A percentile compares a stretch with the other conserved stretches of the same genome.
Conservation (phyloP, 2,329 filamentous ascomycete species). For the Lecanoromycetidae sp. region DNA sequence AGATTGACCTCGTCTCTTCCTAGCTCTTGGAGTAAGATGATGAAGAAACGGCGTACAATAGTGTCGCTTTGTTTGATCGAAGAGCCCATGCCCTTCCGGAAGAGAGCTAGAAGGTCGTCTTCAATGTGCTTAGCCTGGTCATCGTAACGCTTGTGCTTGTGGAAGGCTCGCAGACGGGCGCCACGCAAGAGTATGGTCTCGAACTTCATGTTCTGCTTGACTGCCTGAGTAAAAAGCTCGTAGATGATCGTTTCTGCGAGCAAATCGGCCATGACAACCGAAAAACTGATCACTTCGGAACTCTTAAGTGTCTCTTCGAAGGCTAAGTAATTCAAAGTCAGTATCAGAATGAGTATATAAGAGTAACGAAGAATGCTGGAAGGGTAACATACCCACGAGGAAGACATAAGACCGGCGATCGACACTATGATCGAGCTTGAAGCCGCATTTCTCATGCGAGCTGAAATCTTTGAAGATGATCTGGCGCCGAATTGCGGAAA, state of each 20-base stretch:
- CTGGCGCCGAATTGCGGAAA: conserved; percentile 39
- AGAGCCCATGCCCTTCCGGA: conserved; percentile 25
- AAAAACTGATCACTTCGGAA: conserved; percentile 25
- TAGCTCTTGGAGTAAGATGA: conserved; percentile 25
- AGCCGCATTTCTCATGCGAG: conserved; percentile 16
- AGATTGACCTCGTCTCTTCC: conserved; percentile 24
- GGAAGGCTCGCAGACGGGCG: conserved; percentile 14
- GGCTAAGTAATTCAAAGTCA: too few species aligned
- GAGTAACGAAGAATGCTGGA: too few species aligned
- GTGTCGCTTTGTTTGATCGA: conserved; percentile 15
- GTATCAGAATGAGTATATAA: too few species aligned
- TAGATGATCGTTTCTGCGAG: conserved; percentile 32
- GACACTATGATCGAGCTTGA: conserved; percentile 26
- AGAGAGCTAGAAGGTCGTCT: conserved; percentile 27
- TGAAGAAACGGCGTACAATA: conserved; percentile 20
- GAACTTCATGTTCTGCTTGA: conserved; percentile 26
- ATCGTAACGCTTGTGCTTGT: conserved; percentile 6
- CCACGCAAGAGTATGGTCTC: conserved; percentile 22
- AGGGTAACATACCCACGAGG: too few species aligned
- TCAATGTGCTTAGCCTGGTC: conserved; percentile 11
- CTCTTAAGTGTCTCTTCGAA: conserved; percentile 34
- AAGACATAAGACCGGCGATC: conserved; percentile 33
- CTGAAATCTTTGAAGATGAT: conserved; percentile 23
- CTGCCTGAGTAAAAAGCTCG: conserved; percentile 21
- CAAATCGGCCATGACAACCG: conserved; percentile 33